Conservation (phyloP, 1,284 basidiomycete genomes). For the Microbotryum lychnidis-dioicae region DNA sequence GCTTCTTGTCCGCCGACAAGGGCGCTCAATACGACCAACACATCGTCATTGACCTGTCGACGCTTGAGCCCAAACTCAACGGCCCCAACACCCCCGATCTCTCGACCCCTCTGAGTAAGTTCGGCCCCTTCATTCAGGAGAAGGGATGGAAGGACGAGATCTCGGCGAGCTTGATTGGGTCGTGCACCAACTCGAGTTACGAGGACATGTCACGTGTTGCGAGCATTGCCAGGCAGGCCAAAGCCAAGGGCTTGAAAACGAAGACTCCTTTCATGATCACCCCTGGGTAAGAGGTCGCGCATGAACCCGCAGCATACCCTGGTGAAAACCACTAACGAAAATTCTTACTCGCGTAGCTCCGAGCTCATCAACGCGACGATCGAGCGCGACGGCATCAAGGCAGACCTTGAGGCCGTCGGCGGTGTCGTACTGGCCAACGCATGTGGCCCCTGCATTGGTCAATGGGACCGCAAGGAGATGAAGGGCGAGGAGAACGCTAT, state of each 20-base stretch:
- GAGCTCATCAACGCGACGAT: slow-evolving; percentile 98
- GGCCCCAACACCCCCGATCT: slow-evolving; percentile 98
- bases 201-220: slow-evolving; percentile 67
- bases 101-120: slow-evolving; percentile 88
- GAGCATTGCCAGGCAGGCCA: slow-evolving; percentile 83
- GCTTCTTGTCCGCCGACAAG: slow-evolving; percentile 75
- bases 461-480: slow-evolving; percentile 92
- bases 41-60: slow-evolving; percentile 86
- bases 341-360: slow-evolving; percentile 46
- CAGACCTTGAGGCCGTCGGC: slow-evolving; percentile 70
- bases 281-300: slow-evolving; percentile 48
- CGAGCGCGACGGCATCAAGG: slow-evolving; percentile 83
- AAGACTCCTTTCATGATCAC: slow-evolving; percentile 95
- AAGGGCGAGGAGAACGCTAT: slow-evolving; percentile 92
- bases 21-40: slow-evolving; percentile 91
- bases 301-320: too few species aligned
- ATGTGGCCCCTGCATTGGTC: slow-evolving; percentile 97
- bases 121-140: slow-evolving; percentile 67
- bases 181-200: slow-evolving; percentile 96
- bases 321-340: too few species aligned
- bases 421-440: slow-evolving; percentile 93
- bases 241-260: slow-evolving; percentile 66
- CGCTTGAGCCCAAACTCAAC: slow-evolving; percentile 90
- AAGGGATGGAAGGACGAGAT: slow-evolving; percentile 89
- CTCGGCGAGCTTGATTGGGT: slow-evolving; percentile 86